Conservation (phyloP, 23 red algal genomes). For the Chondrus crispus region DNA sequence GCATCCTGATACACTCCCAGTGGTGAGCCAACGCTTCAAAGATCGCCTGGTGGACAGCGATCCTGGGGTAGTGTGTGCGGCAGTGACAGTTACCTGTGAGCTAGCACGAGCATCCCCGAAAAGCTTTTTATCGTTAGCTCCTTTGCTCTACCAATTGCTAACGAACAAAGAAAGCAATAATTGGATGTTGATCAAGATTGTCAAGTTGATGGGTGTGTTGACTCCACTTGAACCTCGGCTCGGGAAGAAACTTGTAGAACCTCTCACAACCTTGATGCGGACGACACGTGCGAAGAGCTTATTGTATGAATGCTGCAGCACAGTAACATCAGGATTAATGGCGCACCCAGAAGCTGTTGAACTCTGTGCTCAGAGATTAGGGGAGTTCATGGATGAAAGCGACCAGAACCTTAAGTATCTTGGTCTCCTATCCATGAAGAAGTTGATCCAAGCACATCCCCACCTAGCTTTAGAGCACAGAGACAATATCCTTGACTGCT, state of each 20-base stretch:
- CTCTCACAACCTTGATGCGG: conserved; percentile 69
- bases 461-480: conserved; percentile 59
- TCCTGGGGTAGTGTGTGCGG: conserved; percentile 78
- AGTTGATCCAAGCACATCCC: conserved; percentile 54
- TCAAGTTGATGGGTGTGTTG: conserved; percentile 88
- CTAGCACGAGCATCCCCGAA: conserved; percentile 68
- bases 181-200: conserved; percentile 99
- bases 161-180: conserved; percentile 76
- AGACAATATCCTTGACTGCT: conserved; percentile 78
- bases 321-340: conserved; percentile 58
- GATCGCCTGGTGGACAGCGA: conserved; percentile 78
- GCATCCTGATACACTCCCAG: conserved; percentile 67
- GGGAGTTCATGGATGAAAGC: conserved; percentile 72
- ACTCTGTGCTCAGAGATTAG: conserved; percentile 63
- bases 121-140: conserved; percentile 67
- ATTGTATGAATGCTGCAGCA: conserved; percentile 91
- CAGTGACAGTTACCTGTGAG: conserved; percentile 84
- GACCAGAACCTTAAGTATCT: conserved; percentile 99
- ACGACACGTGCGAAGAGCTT: conserved; percentile 90
- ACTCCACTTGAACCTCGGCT: conserved; percentile 78
- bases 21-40: conserved; percentile 59
- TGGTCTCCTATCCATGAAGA: conserved; percentile 70
- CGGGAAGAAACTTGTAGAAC: conserved; percentile 81
- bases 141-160: conserved; percentile 72
- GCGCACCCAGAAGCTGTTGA: conserved; percentile 57